Percentiles rank a stretch among this genome's conserved stretches.
Evolutionary conservation across 192 early-diverging fungal species (phyloP).

Genomic region (Globomyces pollinis-pini): DNA sequence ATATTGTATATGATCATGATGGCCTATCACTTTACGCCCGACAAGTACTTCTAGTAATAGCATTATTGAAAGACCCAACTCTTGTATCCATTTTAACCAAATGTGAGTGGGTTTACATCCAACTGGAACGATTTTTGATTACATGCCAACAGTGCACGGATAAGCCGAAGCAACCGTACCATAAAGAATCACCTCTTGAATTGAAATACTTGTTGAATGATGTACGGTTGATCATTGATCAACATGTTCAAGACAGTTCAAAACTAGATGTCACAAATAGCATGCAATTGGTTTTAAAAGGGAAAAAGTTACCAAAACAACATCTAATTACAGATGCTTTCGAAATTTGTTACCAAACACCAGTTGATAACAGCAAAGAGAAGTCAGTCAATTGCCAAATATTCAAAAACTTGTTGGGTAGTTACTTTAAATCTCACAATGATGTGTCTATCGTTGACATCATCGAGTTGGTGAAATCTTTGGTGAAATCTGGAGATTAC

Average conservation of each 20-base stretch:
- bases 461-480: background rate
- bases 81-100: background rate
- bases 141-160: background rate
- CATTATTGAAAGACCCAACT: background rate
- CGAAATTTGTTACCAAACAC: background rate
- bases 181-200: background rate
- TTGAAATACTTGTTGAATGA: background rate
- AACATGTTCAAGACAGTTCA: background rate
- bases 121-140: background rate
- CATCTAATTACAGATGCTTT: background rate
- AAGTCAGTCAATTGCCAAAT: background rate
- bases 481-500: background rate
- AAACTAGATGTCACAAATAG: background rate
- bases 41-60: background rate
- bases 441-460: background rate
- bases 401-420: background rate
- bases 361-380: too few species aligned
- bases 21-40: background rate
- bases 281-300: background rate
- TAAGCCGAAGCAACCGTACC: background rate
- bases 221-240: too few species aligned
- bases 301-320: background rate
- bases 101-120: background rate
- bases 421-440: background rate
- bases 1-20: background rate